Evolutionary conservation across 371 early-diverging fungal species (phyloP).

Genomic region (Basidiobolus meristosporus): DNA sequence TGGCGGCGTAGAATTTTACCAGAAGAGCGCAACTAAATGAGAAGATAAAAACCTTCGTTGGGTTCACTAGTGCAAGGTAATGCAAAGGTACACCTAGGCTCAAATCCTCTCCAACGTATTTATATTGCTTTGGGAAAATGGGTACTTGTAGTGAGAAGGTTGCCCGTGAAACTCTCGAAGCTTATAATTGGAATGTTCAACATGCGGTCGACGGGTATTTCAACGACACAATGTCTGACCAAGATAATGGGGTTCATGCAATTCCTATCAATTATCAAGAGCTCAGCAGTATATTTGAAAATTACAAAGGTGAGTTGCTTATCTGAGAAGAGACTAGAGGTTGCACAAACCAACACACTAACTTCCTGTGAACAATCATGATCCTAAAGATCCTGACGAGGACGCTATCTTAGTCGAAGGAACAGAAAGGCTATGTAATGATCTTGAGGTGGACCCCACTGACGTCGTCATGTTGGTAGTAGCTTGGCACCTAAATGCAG

Average conservation of each 20-base stretch:
- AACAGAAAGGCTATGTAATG: constrained; percentile 41
- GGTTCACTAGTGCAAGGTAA: no score
- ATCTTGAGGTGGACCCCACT: constrained; percentile 56
- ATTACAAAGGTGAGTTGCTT: constrained; percentile 33
- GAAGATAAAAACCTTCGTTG: no score
- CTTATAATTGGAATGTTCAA: constrained; percentile 39
- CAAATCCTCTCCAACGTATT: no score
- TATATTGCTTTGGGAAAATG: neutral
- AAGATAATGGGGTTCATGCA: neutral
- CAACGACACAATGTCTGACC: constrained; percentile 3
- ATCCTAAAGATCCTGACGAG: constrained; percentile 29
- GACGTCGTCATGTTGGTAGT: constrained; percentile 55
- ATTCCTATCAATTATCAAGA: constrained; percentile 6
- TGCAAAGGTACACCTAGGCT: no score
- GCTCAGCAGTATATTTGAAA: constrained; percentile 30
- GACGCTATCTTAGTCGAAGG: constrained; percentile 55
- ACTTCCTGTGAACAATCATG: neutral
- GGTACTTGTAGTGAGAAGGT: constrained; percentile 20
- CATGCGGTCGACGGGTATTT: constrained; percentile 41
- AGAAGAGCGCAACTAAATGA: no score
- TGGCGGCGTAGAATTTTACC: no score
- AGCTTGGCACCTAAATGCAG: constrained; percentile 45
- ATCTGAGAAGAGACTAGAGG: neutral
- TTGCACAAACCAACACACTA: neutral
- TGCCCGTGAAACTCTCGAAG: constrained; percentile 24